phyloP scores from a whole-genome alignment of 179 eudicot genomes.

The Carnegiea gigantea region DNA sequence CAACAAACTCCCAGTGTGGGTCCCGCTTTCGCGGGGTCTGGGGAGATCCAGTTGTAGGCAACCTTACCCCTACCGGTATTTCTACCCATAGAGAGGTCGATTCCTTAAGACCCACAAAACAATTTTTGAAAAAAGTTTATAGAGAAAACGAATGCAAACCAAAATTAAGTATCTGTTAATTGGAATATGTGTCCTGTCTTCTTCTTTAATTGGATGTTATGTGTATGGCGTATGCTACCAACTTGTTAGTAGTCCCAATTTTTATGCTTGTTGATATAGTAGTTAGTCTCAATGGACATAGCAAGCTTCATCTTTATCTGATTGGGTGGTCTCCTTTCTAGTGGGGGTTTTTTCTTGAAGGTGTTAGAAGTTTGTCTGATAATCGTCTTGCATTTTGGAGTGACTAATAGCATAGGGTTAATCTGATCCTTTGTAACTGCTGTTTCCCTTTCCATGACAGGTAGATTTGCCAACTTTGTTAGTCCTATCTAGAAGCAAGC shows the following conservation, averaged over 20 bases:
- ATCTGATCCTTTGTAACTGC: background rate
- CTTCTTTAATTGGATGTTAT: background rate
- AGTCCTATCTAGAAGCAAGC: conserved; percentile 15
- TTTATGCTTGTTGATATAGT: background rate
- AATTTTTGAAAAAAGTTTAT: no score
- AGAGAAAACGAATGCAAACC: no score
- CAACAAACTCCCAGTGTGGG: no score
- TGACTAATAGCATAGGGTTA: background rate
- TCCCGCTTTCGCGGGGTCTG: no score
- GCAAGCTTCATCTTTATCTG: background rate
- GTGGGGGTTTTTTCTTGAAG: background rate
- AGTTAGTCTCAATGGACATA: no score
- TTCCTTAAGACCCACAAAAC: no score
- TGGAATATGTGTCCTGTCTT: background rate
- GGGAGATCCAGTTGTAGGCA: no score
- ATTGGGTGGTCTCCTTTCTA: background rate
- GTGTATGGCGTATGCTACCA: background rate
- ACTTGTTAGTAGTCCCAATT: background rate
- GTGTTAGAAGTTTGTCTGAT: background rate
- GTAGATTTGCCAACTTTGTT: conserved; percentile 15
- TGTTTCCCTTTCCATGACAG: conserved; percentile 10
- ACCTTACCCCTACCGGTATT: no score
- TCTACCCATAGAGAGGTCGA: no score
- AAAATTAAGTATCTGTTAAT: no score
- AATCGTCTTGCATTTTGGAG: background rate